Conservation (phyloP, 2,329 filamentous ascomycete species). For the Apiospora kogelbergensis region DNA sequence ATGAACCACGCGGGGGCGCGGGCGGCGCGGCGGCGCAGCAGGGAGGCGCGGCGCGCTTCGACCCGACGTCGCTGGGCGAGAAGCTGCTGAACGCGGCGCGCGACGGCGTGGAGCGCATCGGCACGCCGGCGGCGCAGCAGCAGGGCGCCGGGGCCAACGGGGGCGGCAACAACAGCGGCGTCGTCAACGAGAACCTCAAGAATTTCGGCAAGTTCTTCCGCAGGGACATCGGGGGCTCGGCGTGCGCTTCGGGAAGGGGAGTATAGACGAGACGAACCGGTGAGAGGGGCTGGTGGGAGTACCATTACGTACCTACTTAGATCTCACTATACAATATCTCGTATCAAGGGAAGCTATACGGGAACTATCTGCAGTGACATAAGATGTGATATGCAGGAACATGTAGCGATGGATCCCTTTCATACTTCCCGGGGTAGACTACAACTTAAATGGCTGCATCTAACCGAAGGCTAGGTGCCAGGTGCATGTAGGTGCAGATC, state of each 20-base stretch:
- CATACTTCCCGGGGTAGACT: too few species aligned
- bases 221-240: conserved; percentile 80
- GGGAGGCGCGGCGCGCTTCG: conserved; percentile 57
- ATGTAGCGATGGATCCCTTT: too few species aligned
- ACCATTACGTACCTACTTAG: too few species aligned
- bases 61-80: conserved; percentile 79
- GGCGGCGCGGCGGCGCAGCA: conserved; percentile 30
- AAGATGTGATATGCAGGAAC: too few species aligned
- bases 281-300: not conserved
- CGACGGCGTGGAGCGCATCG: conserved; percentile 78
- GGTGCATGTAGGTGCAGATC: too few species aligned
- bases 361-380: too few species aligned
- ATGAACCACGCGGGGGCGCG: conserved; percentile 40
- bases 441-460: too few species aligned
- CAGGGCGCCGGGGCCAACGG: conserved; percentile 37
- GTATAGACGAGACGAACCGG: conserved; percentile 7
- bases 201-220: conserved; percentile 97
- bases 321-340: too few species aligned
- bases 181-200: conserved; percentile 86
- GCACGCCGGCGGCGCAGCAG: conserved; percentile 46
- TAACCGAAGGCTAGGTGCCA: too few species aligned
- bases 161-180: conserved; percentile 57
- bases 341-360: too few species aligned
- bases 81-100: conserved; percentile 85
- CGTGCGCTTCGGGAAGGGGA: conserved; percentile 65